Evolutionary conservation across 2,329 filamentous ascomycete species (phyloP), one percentile per base, ranked within the genome.

Genomic region (Claviceps pazoutovae): DNA sequence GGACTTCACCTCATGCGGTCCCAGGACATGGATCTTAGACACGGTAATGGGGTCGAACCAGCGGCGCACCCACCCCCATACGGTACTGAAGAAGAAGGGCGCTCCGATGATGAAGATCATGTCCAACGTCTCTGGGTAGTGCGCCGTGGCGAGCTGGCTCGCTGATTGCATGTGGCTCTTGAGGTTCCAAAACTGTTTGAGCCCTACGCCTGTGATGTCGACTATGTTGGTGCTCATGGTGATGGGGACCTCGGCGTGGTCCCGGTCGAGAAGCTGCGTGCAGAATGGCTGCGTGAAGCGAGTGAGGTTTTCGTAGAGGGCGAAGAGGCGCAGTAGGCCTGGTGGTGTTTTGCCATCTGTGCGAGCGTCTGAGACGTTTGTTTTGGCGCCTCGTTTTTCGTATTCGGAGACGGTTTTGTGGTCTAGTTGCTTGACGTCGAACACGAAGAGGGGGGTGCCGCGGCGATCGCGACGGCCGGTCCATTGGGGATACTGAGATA

Each of bases 131-230:
- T 97, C 91, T 0, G 91, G 91, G 65, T 96, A 97, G 69, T 96
- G 87, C 5, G 90, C 88, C 3, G 90, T 96, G 5, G 91, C 91
- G 51, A 96, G 74, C 54, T 83, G 80, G 62, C 85, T 90, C 2
- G 90, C 90, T 62, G 89, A 85, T 70, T 96, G 90, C 89, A 97
- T 95, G 67, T 96, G 91, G 23, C 71, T 72, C 73, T 94, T 93
- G 56, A 97, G 70, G 68, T 94, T 94, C 91, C 91, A 96, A 66
- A 96, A 96, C 71, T 94, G 89, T 72, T 87, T 88, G 66, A 97
- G 68, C 5, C 88, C 88, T 26, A 96, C 90, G 14, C 84, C 83
- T 16, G 82, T 85, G 56, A 97, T 88, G 66, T 97, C 91, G 53
- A 96, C 89, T 60, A 97, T 95, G 69, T 96, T 96, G 60, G 87